These are phyloP conservation scores for Stephania cephalantha DNA, from an alignment of 164 flowering plant genomes.

Conservation along the genomic window DNA sequence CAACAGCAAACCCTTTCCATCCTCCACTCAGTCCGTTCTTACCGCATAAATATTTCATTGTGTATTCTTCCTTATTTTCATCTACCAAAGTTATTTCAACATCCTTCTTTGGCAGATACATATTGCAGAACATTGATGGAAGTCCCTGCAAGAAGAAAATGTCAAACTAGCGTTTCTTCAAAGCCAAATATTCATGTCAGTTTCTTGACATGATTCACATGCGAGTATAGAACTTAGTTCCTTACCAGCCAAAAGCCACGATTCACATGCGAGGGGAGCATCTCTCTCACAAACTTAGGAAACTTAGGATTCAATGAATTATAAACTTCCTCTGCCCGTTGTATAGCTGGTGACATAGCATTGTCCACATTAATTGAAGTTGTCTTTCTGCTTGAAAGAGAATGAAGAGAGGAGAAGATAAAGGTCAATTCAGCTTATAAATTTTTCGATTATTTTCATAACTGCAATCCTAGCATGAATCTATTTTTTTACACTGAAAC, in stretches of 20 bases:
- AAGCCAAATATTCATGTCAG: too few relatives aligned
- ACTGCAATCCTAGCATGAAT: too few relatives aligned
- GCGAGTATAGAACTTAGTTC: not conserved
- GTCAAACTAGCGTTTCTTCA: not conserved
- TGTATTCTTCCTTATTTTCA: conserved; percentile 18
- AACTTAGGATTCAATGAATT: not conserved
- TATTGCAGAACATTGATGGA: conserved; percentile 13
- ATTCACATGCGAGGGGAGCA: conserved; percentile 3
- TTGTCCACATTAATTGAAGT: too few relatives aligned
- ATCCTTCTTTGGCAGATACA: conserved; percentile 22
- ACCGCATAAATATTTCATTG: conserved; percentile 8
- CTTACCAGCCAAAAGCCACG: conserved; percentile 1
- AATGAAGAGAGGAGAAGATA: too few relatives aligned
- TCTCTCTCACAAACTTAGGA: conserved; percentile 4
- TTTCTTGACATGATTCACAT: not conserved
- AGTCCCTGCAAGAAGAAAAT: conserved; percentile 17
- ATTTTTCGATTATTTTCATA: too few relatives aligned
- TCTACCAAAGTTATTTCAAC: conserved; percentile 25
- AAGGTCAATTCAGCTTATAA: too few relatives aligned
- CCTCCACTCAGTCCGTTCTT: conserved; percentile 25
- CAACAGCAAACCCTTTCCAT: conserved; percentile 23
- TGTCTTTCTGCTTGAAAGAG: too few relatives aligned
- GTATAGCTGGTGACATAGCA: conserved; percentile 10
- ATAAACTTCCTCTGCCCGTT: conserved; percentile 10
- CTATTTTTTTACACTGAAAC: too few relatives aligned